phyloP scores from a whole-genome alignment of 1,284 basidiomycete species.

The Pascua sp. region DNA sequence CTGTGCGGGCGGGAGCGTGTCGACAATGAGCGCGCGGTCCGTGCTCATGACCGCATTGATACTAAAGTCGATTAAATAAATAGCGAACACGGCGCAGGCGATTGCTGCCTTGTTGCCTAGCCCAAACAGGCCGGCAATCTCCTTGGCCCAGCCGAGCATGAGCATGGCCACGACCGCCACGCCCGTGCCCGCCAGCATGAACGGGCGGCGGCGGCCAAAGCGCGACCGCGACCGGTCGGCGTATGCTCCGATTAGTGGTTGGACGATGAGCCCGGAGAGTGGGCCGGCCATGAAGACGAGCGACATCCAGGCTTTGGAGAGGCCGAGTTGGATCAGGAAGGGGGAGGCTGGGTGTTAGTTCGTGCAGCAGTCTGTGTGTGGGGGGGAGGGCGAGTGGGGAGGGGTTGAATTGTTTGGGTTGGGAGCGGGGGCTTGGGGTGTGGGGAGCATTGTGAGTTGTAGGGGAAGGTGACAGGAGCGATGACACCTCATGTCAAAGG shows the following conservation, averaged over 20 bases:
- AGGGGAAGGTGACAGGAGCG: no score
- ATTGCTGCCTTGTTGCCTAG: slow-evolving; percentile 50
- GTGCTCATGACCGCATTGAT: slow-evolving; percentile 69
- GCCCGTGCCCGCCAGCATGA: slow-evolving; percentile 70
- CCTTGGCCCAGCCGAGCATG: slow-evolving; percentile 76
- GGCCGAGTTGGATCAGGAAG: slow-evolving; percentile 82
- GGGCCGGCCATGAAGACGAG: slow-evolving; percentile 93
- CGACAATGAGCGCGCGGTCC: slow-evolving; percentile 53
- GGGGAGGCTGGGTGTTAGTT: slow-evolving; percentile 64
- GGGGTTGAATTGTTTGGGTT: neutral
- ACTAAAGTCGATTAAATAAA: slow-evolving; percentile 86
- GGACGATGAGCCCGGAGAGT: slow-evolving; percentile 82
- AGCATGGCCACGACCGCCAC: slow-evolving; percentile 72
- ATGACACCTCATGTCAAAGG: no score
- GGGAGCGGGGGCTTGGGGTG: no score
- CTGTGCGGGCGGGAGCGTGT: slow-evolving; percentile 57
- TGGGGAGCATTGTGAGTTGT: no score
- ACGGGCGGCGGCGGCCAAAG: slow-evolving; percentile 78
- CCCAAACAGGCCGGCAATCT: slow-evolving; percentile 64
- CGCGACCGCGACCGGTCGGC: slow-evolving; percentile 83
- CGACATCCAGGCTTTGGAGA: slow-evolving; percentile 81
- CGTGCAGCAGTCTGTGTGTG: no score
- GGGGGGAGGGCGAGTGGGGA: no score
- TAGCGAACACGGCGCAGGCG: slow-evolving; percentile 73
- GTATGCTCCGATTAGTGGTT: slow-evolving; percentile 80